Conservation (phyloP, 306 rosid genomes). For the Lathyrus tuberosus region DNA sequence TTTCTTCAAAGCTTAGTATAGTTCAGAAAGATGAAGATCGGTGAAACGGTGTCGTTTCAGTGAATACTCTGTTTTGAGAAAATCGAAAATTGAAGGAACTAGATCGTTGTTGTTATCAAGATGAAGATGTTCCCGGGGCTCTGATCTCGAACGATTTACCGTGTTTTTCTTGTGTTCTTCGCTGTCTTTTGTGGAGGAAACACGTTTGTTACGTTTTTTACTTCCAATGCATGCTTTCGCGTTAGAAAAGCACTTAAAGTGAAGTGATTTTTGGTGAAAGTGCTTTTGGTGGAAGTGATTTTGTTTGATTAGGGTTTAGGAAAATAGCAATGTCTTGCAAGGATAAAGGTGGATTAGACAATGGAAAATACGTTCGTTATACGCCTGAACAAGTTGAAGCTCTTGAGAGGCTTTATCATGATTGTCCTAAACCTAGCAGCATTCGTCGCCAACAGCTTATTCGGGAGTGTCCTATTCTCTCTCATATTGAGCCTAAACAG, state of each 20-base stretch:
- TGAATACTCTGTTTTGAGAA: constrained; percentile 28
- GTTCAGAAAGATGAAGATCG: constrained; percentile 44
- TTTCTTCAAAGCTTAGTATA: no score
- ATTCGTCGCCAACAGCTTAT: constrained; percentile 97
- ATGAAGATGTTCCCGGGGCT: constrained; percentile 35
- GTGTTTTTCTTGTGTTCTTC: constrained; percentile 53
- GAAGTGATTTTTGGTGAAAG: no score
- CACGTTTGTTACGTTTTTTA: neutral
- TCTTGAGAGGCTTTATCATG: constrained; percentile 92
- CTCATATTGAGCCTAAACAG: constrained; percentile 90
- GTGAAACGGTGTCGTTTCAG: constrained; percentile 45
- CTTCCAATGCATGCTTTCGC: neutral
- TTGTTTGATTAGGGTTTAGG: neutral
- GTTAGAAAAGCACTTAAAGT: neutral
- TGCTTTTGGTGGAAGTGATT: neutral
- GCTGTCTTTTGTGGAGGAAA: constrained; percentile 42
- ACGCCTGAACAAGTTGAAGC: constrained; percentile 99
- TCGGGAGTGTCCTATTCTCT: constrained; percentile 92
- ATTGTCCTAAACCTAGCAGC: constrained; percentile 97
- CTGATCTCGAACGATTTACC: constrained; percentile 61
- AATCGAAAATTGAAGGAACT: neutral
- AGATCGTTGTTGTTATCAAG: constrained; percentile 49
- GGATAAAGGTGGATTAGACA: constrained; percentile 72
- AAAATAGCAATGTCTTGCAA: constrained; percentile 83
- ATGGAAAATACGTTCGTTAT: constrained; percentile 93